Evolutionary conservation across 1,284 basidiomycete genomes (phyloP).

Genomic region (Pisolithus thermaeus): DNA sequence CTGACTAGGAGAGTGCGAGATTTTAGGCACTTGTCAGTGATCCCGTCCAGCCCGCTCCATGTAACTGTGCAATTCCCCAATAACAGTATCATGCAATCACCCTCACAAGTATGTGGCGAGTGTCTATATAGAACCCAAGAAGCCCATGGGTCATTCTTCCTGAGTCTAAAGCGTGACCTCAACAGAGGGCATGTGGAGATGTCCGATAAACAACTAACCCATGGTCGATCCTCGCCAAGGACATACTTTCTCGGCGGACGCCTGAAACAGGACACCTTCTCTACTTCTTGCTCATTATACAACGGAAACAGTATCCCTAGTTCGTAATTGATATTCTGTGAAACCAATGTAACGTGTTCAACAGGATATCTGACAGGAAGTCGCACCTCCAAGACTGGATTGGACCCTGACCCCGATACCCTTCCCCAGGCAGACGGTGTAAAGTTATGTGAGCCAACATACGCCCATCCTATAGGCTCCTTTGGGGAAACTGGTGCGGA

Average conservation of each 20-base stretch:
- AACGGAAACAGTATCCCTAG: conserved; percentile 66
- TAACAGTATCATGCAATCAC: too few species aligned
- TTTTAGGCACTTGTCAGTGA: too few species aligned
- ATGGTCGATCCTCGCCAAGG: too few species aligned
- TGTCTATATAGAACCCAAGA: too few species aligned
- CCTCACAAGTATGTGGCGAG: too few species aligned
- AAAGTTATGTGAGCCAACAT: conserved; percentile 80
- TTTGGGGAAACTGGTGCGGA: conserved; percentile 10
- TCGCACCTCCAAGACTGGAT: conserved; percentile 64
- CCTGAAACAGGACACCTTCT: conserved; percentile 56
- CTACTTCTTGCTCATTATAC: conserved; percentile 42
- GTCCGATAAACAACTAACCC: conserved; percentile 15
- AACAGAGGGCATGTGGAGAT: too few species aligned
- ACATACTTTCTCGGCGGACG: conserved; percentile 63
- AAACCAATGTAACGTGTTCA: neutral
- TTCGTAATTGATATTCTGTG: conserved; percentile 69
- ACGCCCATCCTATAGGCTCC: conserved; percentile 59
- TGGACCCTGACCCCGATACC: conserved; percentile 61
- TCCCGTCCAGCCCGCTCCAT: too few species aligned
- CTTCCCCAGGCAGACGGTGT: conserved; percentile 80
- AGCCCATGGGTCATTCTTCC: too few species aligned
- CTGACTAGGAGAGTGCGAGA: too few species aligned
- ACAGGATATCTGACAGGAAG: neutral
- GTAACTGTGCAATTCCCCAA: too few species aligned
- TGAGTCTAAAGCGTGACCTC: too few species aligned